These are phyloP conservation scores for Glaciozyma martinii DNA, from an alignment of 768 basidiomycete species.

Conservation along the genomic window DNA sequence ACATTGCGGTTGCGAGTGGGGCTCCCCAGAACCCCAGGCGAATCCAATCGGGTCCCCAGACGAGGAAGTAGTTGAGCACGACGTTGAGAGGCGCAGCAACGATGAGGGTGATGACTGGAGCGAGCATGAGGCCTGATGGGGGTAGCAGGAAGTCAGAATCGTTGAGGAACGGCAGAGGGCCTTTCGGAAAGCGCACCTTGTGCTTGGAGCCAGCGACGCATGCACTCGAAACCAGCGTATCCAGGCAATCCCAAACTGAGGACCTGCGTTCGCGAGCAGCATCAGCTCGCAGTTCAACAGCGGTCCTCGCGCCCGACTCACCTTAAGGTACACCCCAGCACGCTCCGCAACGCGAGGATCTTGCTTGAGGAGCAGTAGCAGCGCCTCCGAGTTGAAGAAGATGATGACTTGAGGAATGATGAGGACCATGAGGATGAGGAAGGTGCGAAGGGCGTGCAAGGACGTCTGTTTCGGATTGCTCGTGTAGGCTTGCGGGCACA, in stretches of 20 bases:
- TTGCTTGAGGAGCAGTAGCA: conserved; percentile 53
- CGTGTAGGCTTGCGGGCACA: conserved; percentile 92
- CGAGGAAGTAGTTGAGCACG: conserved; percentile 73
- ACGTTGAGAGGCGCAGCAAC: conserved; percentile 79
- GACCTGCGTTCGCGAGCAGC: conserved; percentile 6
- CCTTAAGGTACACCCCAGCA: conserved; percentile 30
- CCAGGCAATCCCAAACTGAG: conserved; percentile 32
- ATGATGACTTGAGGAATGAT: conserved; percentile 50
- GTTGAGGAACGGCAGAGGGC: neutral
- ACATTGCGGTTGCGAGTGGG: conserved; percentile 77
- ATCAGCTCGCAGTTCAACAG: neutral
- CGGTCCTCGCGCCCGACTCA: neutral
- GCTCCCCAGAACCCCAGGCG: conserved; percentile 85
- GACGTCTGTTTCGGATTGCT: conserved; percentile 60
- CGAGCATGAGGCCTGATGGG: conserved; percentile 59
- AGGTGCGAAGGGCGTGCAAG: conserved; percentile 28
- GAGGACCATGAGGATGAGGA: conserved; percentile 20
- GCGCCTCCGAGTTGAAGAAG: conserved; percentile 74
- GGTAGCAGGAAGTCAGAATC: conserved; percentile 1
- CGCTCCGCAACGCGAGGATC: conserved; percentile 30
- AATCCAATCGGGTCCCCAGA: conserved; percentile 44
- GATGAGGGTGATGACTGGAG: conserved; percentile 74
- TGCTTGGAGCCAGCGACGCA: conserved; percentile 34
- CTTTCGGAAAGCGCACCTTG: conserved; percentile 4
- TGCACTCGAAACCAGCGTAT: conserved; percentile 34